Conservation (phyloP, 2,329 filamentous ascomycete species). For the Beauveria sp. region DNA sequence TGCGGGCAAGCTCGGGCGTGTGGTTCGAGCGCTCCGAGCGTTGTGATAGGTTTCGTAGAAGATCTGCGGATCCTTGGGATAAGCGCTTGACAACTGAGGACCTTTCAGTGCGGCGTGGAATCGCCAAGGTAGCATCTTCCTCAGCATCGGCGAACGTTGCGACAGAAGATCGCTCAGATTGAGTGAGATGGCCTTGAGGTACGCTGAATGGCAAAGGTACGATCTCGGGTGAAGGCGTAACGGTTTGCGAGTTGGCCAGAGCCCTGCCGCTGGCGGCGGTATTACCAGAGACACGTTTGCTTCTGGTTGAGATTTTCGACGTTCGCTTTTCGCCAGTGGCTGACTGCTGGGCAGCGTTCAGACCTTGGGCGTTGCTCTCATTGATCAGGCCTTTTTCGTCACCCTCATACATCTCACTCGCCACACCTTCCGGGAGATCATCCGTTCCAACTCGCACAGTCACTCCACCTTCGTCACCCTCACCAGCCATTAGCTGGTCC, state of each 20-base stretch:
- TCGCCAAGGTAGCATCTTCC: conserved; percentile 22
- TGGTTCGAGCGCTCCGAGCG: conserved; percentile 10
- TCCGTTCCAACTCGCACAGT: conserved; percentile 47
- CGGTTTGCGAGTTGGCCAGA: conserved; percentile 15
- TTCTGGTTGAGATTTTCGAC: conserved; percentile 8
- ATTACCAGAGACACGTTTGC: conserved; percentile 18
- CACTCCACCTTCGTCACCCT: conserved; percentile 37
- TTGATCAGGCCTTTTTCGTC: conserved; percentile 18
- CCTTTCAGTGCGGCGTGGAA: conserved; percentile 21
- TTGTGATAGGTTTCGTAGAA: conserved; percentile 32
- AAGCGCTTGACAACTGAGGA: conserved; percentile 39
- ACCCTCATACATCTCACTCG: conserved; percentile 16
- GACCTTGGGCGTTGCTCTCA: conserved; percentile 22
- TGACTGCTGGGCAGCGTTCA: background rate
- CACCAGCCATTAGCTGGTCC: conserved; percentile 34
- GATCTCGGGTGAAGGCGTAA: conserved; percentile 38
- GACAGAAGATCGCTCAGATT: conserved; percentile 54
- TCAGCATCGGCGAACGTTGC: conserved; percentile 62
- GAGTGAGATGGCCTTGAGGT: conserved; percentile 33
- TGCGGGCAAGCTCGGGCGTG: conserved; percentile 12
- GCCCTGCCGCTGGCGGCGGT: conserved; percentile 13
- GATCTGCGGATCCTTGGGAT: conserved; percentile 35
- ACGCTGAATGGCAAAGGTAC: conserved; percentile 60
- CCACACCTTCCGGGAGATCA: conserved; percentile 28
- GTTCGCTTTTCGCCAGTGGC: background rate